phyloP scores from a whole-genome alignment of 306 rosid genomes.

The Citrullus amarus region DNA sequence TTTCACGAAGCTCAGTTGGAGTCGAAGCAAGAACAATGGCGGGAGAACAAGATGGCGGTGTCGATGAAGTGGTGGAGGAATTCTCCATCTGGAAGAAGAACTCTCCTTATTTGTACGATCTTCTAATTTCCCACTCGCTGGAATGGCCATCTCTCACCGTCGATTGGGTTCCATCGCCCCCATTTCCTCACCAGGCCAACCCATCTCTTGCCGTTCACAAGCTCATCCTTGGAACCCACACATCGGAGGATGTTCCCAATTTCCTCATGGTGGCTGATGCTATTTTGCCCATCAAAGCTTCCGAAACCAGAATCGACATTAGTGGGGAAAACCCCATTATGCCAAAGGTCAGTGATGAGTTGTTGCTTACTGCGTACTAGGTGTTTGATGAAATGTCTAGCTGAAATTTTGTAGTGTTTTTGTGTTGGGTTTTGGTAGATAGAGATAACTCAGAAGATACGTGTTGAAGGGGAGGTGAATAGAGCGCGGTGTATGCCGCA shows the following conservation, averaged over 20 bases:
- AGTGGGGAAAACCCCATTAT: conserved; percentile 22
- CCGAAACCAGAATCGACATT: conserved; percentile 16
- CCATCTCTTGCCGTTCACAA: conserved; percentile 51
- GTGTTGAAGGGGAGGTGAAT: conserved; percentile 86
- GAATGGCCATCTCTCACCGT: conserved; percentile 96
- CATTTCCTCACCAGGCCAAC: conserved; percentile 27
- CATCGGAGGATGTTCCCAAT: conserved; percentile 49
- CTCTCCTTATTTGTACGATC: conserved; percentile 64
- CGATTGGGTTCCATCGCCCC: conserved; percentile 43
- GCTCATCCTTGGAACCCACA: conserved; percentile 77
- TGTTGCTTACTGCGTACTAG: not conserved
- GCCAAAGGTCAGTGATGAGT: conserved; percentile 41
- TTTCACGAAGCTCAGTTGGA: not conserved
- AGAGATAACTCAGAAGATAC: conserved; percentile 50
- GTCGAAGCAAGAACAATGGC: not conserved
- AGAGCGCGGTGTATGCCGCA: conserved; percentile 87
- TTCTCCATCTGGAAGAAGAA: conserved; percentile 82
- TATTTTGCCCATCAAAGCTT: conserved; percentile 29
- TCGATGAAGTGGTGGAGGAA: conserved; percentile 32
- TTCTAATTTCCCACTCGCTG: conserved; percentile 62
- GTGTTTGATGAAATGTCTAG: conserved; percentile 28
- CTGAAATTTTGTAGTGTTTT: not conserved
- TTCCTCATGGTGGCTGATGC: conserved; percentile 66
- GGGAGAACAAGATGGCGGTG: not conserved
- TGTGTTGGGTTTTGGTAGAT: conserved; percentile 24